These are phyloP conservation scores for Bruguiera gymnorhiza DNA, from an alignment of 345 rosid species.

Conservation along the genomic window DNA sequence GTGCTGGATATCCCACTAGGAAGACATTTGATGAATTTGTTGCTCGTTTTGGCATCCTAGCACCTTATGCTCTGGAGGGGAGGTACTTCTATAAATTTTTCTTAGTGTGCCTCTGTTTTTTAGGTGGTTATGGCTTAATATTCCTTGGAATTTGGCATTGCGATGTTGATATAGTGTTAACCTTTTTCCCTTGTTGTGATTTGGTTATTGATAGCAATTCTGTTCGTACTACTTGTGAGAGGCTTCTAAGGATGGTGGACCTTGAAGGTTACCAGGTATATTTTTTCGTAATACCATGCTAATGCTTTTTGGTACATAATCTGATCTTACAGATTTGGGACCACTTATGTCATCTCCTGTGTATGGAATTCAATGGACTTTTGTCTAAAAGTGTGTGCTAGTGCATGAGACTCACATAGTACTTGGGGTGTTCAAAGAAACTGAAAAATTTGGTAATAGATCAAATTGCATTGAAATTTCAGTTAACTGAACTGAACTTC, in stretches of 20 bases:
- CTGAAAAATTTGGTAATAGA: no score
- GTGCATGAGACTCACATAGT: no score
- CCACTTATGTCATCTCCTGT: neutral
- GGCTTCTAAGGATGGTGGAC: slow-evolving; percentile 69
- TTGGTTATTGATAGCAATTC: slow-evolving; percentile 47
- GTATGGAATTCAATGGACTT: slow-evolving; percentile 2
- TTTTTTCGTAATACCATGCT: neutral
- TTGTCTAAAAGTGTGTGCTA: neutral
- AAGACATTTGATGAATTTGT: slow-evolving; percentile 80
- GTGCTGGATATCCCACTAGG: slow-evolving; percentile 95
- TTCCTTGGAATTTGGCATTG: neutral
- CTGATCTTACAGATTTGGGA: no score
- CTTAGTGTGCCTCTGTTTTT: neutral
- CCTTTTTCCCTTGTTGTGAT: slow-evolving; percentile 3
- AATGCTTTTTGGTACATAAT: neutral
- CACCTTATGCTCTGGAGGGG: slow-evolving; percentile 61
- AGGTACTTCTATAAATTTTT: slow-evolving; percentile 40
- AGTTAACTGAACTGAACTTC: no score
- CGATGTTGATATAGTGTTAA: slow-evolving; percentile 3
- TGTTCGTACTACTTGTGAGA: slow-evolving; percentile 73
- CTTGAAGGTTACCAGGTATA: slow-evolving; percentile 91
- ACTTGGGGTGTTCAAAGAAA: no score
- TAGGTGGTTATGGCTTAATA: neutral
- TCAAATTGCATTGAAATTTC: no score
- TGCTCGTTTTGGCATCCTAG: slow-evolving; percentile 69